Evolutionary conservation across 164 flowering plant genomes (phyloP), one percentile per base, ranked within the genome.

Genomic region (Chimonanthus praecox): DNA sequence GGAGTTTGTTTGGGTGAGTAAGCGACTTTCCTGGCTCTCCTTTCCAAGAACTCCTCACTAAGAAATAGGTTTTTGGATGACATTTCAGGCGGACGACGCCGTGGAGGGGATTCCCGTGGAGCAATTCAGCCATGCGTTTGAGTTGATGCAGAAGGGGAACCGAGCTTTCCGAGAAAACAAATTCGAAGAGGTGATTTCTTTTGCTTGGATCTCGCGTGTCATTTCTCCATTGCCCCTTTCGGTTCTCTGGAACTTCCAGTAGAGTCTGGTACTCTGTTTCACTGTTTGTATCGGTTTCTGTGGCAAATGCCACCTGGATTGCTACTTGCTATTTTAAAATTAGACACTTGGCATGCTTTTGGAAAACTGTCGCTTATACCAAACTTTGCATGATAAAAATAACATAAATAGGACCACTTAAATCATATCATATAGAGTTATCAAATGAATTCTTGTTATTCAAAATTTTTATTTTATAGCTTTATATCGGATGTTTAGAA

Each of bases 131-230:
- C 84, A 85, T 81, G 87, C 88, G 69, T 82, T 74, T 67, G 87
- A 87, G 49, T 81, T 87, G 15, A 81, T 94, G 77, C 81, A 85
- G 74, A 80, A 76, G 58, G 98, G 95, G 64, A 92, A 91, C 75
- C 78, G 71, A 48, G 94, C 94, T 8, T 91, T 88, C 69, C 89
- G 88, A 47, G 84, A 85, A 58, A 82, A 77, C 58, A 75, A 83
- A 20, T 58, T 79, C 43, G 88, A 87, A 71, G 84, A 86, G 89
- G 93, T 88, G 69, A 21, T 69, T 54, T 13, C 2, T n/a, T 13
- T 54, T 13, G 16, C 4, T 13, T 54, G 3, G 51, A 49, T 5
- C 9, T 49, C 9, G 51, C 9, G 6, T 49, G 51, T 2, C 60
- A 8, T 4, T 54, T 13, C 60, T 54, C 33, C 33, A 33, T 33